Conservation (phyloP, 208 protist genomes). For the Acanthamoeba royreba region DNA sequence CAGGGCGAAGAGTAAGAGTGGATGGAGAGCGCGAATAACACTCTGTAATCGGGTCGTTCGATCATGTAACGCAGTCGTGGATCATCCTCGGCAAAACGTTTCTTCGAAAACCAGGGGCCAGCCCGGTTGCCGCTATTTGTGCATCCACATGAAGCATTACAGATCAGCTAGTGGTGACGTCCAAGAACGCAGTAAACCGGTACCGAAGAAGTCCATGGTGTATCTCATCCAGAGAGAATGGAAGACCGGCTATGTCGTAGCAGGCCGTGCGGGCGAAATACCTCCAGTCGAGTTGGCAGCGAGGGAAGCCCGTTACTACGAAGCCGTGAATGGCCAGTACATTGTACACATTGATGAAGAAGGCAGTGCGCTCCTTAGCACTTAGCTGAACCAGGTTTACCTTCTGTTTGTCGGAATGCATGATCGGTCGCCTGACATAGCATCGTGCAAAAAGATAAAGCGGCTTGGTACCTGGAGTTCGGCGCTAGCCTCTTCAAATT, state of each 20-base stretch:
- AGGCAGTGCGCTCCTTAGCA: background rate
- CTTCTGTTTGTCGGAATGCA: background rate
- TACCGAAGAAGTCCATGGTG: background rate
- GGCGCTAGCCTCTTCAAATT: background rate
- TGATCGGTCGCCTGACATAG: background rate
- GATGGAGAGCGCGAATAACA: background rate
- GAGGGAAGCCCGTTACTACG: background rate
- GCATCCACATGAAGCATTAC: background rate
- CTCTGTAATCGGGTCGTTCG: background rate
- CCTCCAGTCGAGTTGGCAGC: background rate
- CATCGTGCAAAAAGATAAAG: background rate
- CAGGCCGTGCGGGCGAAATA: background rate
- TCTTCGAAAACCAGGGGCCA: background rate
- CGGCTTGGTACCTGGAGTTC: background rate
- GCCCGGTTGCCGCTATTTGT: background rate
- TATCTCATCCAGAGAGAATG: constrained; percentile 13
- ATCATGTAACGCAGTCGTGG: background rate
- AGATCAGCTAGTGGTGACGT: background rate
- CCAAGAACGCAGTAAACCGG: background rate
- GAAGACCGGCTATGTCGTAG: background rate
- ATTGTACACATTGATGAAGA: constrained; percentile 44
- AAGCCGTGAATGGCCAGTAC: background rate
- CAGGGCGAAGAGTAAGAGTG: background rate
- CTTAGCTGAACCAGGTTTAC: background rate
- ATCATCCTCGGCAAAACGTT: background rate